phyloP scores from a whole-genome alignment of 257 asterid species.

The Galeopsis tetrahit region DNA sequence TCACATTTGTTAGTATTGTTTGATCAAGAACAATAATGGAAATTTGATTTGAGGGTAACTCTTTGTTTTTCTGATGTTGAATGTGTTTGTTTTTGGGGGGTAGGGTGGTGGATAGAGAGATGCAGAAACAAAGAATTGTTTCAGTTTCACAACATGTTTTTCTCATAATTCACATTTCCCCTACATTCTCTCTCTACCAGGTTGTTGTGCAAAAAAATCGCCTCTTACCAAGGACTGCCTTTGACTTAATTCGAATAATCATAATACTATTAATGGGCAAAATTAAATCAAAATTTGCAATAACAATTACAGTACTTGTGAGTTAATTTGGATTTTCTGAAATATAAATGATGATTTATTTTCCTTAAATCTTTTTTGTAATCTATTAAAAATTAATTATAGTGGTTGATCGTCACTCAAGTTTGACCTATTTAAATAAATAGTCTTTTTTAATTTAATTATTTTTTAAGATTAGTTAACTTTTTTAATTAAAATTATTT shows the following conservation, averaged over 20 bases:
- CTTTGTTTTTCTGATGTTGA: conserved; percentile 2
- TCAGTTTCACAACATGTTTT: conserved; percentile 20
- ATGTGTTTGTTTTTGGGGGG: background rate
- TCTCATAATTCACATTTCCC: conserved; percentile 14
- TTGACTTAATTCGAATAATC: background rate
- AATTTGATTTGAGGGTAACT: conserved; percentile 7
- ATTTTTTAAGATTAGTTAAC: too few relatives aligned
- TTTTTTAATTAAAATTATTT: too few relatives aligned
- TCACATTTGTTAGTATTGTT: conserved; percentile 19
- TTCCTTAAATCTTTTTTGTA: too few relatives aligned
- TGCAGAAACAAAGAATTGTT: background rate
- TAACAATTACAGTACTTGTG: too few relatives aligned
- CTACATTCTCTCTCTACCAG: conserved; percentile 25
- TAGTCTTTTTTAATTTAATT: too few relatives aligned
- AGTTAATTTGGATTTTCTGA: too few relatives aligned
- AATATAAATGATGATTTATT: too few relatives aligned
- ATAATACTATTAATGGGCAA: too few relatives aligned
- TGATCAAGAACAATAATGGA: conserved; percentile 23
- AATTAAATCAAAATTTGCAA: too few relatives aligned
- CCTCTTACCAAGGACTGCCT: background rate
- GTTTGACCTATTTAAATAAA: too few relatives aligned
- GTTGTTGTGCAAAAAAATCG: background rate
- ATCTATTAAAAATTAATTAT: too few relatives aligned
- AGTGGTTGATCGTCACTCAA: too few relatives aligned
- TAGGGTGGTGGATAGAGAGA: conserved; percentile 15